Base-by-base conservation (phyloP, 2,329 filamentous ascomycete species). In the Colletotrichum caudatum region DNA sequence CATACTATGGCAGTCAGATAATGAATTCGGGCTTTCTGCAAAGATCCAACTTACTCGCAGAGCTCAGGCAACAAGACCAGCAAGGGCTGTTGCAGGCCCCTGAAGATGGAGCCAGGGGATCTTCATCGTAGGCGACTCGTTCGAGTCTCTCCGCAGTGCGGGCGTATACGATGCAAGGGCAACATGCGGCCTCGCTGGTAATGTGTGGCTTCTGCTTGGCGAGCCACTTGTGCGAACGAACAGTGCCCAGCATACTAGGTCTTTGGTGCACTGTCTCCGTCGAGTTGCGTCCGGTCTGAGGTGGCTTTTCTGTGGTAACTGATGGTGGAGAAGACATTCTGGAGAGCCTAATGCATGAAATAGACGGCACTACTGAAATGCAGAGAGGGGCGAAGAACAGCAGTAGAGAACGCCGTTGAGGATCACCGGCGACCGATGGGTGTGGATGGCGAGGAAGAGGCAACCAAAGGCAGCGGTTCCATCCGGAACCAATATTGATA, bases 141-240 rank as follows among this genome's bases (percentile, higher is more conserved):
- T 71, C 68, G 6, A 71, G 44, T 37, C 41, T 71, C 46, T 68
- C 68, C 18, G 58, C 68, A 9, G 68, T 71, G 23, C 60, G 58
- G 26, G 57, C 64, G 53, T 71, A 71, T 9, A 53, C 51, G 4
- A 53, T 14, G 53, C 68, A 62, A 58, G 68, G 58, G 26, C 64
- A 71, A 46, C 57, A 67, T 16, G 44, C 41, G 33, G 48, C 54
- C 44, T 58, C 41, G 41, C 37, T 64, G 23, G 60, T 58, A 18
- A 35, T 33, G 46, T 65, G 35, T 23, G 39, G 62, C 33, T 23
- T 39, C 35, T 65, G 60, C 35, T 65, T 57, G 20, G 48, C 51
- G 12, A 65, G 50, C 62, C 62, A 65, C 8, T 65, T 41, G 39
- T 65, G 62, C 39, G 62, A 58, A 26, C 51, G 62, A 44, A 65